Evolutionary conservation across 2,329 filamentous ascomycete genomes (phyloP), one percentile per base, ranked within the genome.

Genomic region (Cladosporium phlei): DNA sequence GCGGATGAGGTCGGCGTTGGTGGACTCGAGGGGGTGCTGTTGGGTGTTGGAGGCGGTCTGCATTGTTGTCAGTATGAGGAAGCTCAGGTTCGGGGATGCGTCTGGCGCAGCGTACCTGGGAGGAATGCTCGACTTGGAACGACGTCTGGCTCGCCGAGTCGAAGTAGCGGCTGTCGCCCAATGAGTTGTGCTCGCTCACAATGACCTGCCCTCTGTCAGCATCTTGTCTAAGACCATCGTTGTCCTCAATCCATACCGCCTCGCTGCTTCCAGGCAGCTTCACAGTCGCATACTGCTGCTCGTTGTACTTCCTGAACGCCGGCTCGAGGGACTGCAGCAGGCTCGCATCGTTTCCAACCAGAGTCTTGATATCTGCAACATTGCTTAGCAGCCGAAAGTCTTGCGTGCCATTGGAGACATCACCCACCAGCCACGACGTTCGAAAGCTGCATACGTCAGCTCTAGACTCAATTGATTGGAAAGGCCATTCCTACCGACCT

Each of bases 301-400:
- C 91, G 61, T 97, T 96, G 78, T 98, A 97, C 69, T 86, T 88
- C 69, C 90, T 77, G 66, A 95, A 94, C 0, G 93, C 89, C 0
- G 89, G 86, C 5, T 77, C 79, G 44, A 96, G 83, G 54, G 86
- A 82, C 50, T 80, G 72, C 46, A 90, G 71, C 32, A 45, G 27
- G 24, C 33, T 52, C 93, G 82, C 79, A 32, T 82, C 80, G 57
- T 85, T 80, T 52, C 80, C 73, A 14, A 89, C 88, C 33, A 98
- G 77, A 40, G 82, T 77, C 69, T 95, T 95, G 74, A 98, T 94
- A 66, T 95, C 93, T 94, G 67, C 52, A 50, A 38, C 11, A 16
- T 11, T 35, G 32, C 33, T 47, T 28, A 53, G 28, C n/a, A 29
- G 29, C 22, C 33, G n/a, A n/a, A n/a, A n/a, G n/a, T n/a, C n/a